Conservation (phyloP, 1,284 basidiomycete species). For the Athelia psychrophila region DNA sequence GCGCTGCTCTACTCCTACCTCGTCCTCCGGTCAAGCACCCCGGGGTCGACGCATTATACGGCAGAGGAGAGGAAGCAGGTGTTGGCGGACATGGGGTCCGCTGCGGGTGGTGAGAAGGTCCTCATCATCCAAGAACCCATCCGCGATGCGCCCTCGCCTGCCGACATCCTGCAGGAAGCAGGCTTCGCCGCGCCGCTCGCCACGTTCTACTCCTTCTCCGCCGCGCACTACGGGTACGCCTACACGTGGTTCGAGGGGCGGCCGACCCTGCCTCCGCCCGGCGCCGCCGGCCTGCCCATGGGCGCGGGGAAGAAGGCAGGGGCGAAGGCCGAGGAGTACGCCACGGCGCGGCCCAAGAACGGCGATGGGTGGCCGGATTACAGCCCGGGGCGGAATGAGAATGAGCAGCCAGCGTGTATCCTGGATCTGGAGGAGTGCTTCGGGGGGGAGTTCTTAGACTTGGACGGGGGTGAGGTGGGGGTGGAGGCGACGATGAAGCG, state of each 20-base stretch:
- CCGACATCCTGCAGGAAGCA: neutral
- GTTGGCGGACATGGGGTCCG: constrained; percentile 6
- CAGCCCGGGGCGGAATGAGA: no score
- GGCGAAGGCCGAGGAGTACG: no score
- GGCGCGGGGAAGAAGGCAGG: neutral
- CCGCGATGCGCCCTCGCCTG: neutral
- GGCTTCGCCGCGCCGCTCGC: constrained; percentile 10
- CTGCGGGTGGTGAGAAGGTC: neutral
- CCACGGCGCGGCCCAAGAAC: no score
- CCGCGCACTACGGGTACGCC: constrained; percentile 14
- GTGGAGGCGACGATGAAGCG: constrained; percentile 8
- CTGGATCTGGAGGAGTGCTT: neutral
- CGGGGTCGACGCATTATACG: constrained; percentile 10
- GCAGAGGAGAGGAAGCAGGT: constrained; percentile 9
- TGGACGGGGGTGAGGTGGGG: neutral
- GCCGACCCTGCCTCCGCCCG: neutral
- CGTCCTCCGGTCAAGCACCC: constrained; percentile 22
- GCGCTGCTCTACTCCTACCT: constrained; percentile 39
- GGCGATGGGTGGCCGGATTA: no score
- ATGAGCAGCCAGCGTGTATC: neutral
- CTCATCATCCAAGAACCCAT: neutral
- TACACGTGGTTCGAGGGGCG: neutral
- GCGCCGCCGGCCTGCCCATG: no score
- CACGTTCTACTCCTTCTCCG: constrained; percentile 12
- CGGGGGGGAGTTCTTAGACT: neutral